A percentile compares a stretch with the other conserved stretches of the same genome.
Conservation (phyloP, 139 green algal species). For the Micromonas pusilla region DNA sequence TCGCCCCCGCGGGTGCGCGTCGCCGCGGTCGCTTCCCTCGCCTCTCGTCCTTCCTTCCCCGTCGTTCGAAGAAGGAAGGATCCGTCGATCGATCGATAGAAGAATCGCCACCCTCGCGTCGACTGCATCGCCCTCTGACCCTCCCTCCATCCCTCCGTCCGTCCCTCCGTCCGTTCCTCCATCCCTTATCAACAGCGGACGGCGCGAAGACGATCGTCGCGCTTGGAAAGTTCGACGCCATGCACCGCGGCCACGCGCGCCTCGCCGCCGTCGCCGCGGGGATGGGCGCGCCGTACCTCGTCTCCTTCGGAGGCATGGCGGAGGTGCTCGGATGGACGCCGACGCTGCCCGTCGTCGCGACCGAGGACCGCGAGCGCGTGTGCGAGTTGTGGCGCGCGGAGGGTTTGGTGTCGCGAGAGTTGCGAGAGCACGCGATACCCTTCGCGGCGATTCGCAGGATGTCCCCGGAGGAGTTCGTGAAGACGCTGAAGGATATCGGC, state of each 20-base stretch:
- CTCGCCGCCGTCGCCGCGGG: slow-evolving; percentile 5
- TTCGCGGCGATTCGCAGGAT: slow-evolving; percentile 23
- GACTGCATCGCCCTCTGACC: no score
- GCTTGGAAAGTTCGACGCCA: slow-evolving; percentile 37
- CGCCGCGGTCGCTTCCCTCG: no score
- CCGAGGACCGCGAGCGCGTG: slow-evolving; percentile 19
- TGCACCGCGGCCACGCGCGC: slow-evolving; percentile 29
- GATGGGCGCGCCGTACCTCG: slow-evolving; percentile 12
- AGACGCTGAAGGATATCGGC: slow-evolving; percentile 18
- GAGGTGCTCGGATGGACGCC: slow-evolving; percentile 24
- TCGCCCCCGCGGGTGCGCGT: no score
- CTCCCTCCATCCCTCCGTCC: no score
- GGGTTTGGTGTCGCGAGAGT: background rate
- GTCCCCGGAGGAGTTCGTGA: slow-evolving; percentile 31
- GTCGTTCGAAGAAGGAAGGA: no score
- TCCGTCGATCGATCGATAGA: no score
- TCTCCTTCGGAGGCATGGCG: slow-evolving; percentile 35
- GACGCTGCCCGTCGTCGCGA: slow-evolving; percentile 21
- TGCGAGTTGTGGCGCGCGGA: slow-evolving; percentile 15
- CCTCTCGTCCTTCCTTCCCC: no score
- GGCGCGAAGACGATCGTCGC: slow-evolving; percentile 17
- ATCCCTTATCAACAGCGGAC: background rate
- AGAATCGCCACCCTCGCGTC: no score
- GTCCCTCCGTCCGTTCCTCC: no score
- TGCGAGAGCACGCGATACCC: slow-evolving; percentile 25